These are phyloP conservation scores for Larix kaempferi DNA, from an alignment of 75 land plant species.

Conservation along the genomic window DNA sequence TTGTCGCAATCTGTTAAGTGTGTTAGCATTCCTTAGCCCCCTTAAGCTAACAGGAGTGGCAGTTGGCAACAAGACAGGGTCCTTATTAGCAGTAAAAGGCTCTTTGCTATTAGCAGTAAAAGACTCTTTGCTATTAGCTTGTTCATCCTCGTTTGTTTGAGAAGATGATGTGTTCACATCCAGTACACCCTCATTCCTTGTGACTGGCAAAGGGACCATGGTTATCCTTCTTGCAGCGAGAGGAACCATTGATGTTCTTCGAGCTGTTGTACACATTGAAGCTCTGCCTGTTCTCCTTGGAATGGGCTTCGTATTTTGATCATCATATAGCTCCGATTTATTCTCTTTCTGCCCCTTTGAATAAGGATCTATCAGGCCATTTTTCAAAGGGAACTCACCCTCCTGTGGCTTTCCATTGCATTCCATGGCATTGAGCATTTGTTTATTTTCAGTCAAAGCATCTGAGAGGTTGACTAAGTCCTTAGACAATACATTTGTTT, in stretches of 20 bases:
- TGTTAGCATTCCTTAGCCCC: conserved; percentile 19
- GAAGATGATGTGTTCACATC: background rate
- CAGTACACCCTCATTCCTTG: conserved; percentile 8
- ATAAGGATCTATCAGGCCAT: conserved; percentile 4
- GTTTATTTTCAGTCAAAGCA: conserved; percentile 24
- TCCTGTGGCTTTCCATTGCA: conserved; percentile 6
- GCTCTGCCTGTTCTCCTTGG: conserved; percentile 48
- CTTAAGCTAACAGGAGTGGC: conserved; percentile 20
- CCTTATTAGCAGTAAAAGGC: background rate
- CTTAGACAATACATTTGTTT: conserved; percentile 15
- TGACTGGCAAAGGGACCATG: conserved; percentile 40
- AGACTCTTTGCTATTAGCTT: background rate
- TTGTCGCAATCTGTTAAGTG: conserved; percentile 35
- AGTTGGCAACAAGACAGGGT: background rate
- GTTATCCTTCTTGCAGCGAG: conserved; percentile 43
- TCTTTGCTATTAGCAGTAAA: conserved; percentile 4
- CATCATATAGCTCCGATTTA: conserved; percentile 27
- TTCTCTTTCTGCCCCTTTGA: conserved; percentile 47
- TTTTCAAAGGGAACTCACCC: background rate
- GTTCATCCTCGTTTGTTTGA: background rate
- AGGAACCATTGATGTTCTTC: conserved; percentile 16
- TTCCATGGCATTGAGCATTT: background rate
- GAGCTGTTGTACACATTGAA: conserved; percentile 42
- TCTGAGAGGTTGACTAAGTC: conserved; percentile 25
- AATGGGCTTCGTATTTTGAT: conserved; percentile 6